A percentile compares a stretch with the other conserved stretches of the same genome.
phyloP scores from a whole-genome alignment of 2,329 filamentous ascomycete species.

The Aspergillus alliaceus region DNA sequence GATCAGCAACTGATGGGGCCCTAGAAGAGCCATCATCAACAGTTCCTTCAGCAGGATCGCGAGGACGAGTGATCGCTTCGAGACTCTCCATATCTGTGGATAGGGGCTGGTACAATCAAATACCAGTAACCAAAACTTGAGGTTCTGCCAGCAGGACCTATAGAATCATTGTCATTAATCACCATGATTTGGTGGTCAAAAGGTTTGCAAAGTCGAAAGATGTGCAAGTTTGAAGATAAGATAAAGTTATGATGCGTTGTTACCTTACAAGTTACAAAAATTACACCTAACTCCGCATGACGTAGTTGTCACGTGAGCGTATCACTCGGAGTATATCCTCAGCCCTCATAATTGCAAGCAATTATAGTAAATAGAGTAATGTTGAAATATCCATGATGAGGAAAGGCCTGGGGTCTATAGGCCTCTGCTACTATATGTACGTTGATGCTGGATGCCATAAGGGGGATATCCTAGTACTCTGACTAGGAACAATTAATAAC shows the following conservation, averaged over 20 bases:
- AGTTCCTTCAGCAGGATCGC: conserved; percentile 24
- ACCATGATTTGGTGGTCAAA: conserved; percentile 1
- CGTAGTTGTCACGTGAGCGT: no score
- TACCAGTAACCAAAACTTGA: neutral
- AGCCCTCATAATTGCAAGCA: no score
- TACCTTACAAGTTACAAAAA: no score
- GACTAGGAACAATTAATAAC: no score
- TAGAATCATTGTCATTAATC: neutral
- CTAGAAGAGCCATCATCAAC: conserved; percentile 21
- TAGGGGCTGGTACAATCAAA: neutral
- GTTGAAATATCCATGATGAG: no score
- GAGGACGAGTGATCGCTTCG: conserved; percentile 33
- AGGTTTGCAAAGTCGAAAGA: neutral
- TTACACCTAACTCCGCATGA: no score
- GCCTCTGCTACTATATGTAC: no score
- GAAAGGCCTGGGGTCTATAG: no score
- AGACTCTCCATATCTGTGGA: conserved; percentile 39
- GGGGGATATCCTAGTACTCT: no score
- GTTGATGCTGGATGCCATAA: no score
- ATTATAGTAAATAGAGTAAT: no score
- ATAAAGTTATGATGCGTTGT: neutral
- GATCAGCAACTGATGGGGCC: conserved; percentile 18
- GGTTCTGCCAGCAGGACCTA: neutral
- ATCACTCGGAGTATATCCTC: neutral
- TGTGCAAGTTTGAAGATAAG: neutral